A percentile compares a stretch with the other conserved stretches of the same genome.
phyloP scores from a whole-genome alignment of 441 rosid species.

The Erodium moschatum region DNA sequence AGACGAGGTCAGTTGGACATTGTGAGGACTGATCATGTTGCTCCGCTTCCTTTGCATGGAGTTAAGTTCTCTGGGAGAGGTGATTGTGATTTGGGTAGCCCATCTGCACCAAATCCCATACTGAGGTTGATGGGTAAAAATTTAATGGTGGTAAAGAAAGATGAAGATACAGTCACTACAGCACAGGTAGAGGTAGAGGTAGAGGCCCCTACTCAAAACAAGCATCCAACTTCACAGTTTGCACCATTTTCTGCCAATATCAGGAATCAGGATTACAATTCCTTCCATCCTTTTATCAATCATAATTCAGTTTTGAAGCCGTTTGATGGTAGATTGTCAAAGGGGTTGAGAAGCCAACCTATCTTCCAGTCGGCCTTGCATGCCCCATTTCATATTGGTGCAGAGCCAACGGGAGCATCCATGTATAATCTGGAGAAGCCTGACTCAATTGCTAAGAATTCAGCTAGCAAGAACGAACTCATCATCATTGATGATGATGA shows the following conservation, averaged over 20 bases:
- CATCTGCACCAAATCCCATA: slow-evolving; percentile 64
- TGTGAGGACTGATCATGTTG: slow-evolving; percentile 28
- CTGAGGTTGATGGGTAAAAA: slow-evolving; percentile 95
- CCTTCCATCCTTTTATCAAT: slow-evolving; percentile 22
- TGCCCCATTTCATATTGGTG: slow-evolving; percentile 18
- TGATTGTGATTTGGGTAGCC: slow-evolving; percentile 30
- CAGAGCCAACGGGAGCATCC: slow-evolving; percentile 22
- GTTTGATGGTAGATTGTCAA: slow-evolving; percentile 12
- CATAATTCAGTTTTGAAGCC: slow-evolving; percentile 21
- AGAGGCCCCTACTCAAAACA: slow-evolving; percentile 19
- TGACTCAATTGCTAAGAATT: background rate
- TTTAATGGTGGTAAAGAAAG: slow-evolving; percentile 74
- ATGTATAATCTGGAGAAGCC: too few relatives aligned
- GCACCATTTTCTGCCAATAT: slow-evolving; percentile 27
- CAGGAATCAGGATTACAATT: slow-evolving; percentile 24
- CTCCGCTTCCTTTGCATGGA: slow-evolving; percentile 32
- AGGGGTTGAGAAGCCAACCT: slow-evolving; percentile 23
- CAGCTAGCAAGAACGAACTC: slow-evolving; percentile 33
- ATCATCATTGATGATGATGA: slow-evolving; percentile 42
- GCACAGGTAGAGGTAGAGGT: slow-evolving; percentile 23
- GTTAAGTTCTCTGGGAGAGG: too few relatives aligned
- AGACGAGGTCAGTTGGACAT: slow-evolving; percentile 32
- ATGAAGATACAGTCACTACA: slow-evolving; percentile 34
- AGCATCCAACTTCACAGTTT: background rate
- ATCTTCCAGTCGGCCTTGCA: slow-evolving; percentile 25